Percentiles rank a stretch among this genome's conserved stretches.
phyloP scores from a whole-genome alignment of 345 rosid genomes.

The Populus nigra region DNA sequence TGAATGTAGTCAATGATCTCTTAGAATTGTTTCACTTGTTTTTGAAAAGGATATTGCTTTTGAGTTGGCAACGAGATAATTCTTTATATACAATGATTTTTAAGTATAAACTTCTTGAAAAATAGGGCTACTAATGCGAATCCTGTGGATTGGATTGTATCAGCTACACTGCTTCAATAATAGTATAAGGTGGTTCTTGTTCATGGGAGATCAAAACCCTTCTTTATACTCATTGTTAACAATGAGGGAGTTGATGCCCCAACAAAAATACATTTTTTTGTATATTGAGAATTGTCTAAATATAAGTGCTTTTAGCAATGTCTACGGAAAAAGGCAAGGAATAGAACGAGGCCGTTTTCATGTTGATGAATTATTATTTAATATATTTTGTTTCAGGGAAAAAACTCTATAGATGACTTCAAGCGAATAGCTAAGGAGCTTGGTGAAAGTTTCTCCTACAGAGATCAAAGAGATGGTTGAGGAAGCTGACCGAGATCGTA shows the following conservation, averaged over 20 bases:
- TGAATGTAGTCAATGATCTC: background rate
- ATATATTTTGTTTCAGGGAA: slow-evolving; percentile 47
- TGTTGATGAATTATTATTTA: slow-evolving; percentile 2
- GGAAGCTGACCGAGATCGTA: slow-evolving; percentile 83
- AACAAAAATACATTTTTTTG: too few species aligned
- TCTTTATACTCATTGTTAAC: too few species aligned
- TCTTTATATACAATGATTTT: too few species aligned
- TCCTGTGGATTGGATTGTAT: too few species aligned
- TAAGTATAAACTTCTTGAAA: too few species aligned
- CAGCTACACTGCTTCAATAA: background rate
- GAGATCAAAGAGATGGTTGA: slow-evolving; percentile 72
- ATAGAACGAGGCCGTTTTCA: background rate
- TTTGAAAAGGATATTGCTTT: background rate
- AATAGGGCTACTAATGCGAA: too few species aligned
- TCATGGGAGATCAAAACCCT: background rate
- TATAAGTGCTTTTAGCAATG: too few species aligned
- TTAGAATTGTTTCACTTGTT: background rate
- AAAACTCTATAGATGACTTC: slow-evolving; percentile 65
- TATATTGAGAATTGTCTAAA: background rate
- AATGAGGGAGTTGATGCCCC: background rate
- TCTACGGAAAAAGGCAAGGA: background rate
- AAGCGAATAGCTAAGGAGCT: slow-evolving; percentile 64
- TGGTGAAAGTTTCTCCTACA: slow-evolving; percentile 68
- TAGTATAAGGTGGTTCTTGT: background rate
- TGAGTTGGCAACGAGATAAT: too few species aligned